These are phyloP conservation scores for Termitomyces titanicus DNA, from an alignment of 768 basidiomycete genomes.

Conservation along the genomic window DNA sequence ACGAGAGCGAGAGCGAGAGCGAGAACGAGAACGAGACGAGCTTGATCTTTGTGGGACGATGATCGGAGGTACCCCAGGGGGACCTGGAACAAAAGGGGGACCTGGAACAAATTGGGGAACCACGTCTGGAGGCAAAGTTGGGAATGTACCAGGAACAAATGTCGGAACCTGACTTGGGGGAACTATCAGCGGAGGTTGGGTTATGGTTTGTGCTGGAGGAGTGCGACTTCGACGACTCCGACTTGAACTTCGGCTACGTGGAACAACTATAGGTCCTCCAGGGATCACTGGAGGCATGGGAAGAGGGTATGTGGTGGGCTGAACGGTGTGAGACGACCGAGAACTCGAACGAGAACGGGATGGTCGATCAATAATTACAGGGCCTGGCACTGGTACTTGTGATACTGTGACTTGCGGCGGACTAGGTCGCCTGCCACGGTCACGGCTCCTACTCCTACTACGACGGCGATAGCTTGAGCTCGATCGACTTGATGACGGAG, in stretches of 20 bases:
- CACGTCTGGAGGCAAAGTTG: not conserved
- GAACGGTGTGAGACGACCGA: not conserved
- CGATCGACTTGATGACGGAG: not conserved
- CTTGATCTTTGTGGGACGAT: not conserved
- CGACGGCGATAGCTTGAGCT: not conserved
- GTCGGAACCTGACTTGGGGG: not conserved
- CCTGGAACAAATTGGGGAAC: not conserved
- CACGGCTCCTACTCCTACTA: not conserved
- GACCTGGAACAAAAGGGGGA: not conserved
- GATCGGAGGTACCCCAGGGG: not conserved
- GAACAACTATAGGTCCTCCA: not conserved
- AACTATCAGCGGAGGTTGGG: not conserved
- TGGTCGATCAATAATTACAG: conserved; percentile 2
- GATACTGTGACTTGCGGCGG: not conserved
- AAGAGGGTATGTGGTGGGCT: not conserved
- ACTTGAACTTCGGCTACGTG: not conserved
- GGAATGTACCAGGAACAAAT: not conserved
- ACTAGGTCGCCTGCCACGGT: not conserved
- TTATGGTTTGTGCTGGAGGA: not conserved
- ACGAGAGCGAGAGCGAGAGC: conserved; percentile 3
- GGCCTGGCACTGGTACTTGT: not conserved
- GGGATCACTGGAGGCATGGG: not conserved
- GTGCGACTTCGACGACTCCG: not conserved
- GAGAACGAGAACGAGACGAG: conserved; percentile 3
- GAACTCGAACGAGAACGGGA: not conserved